Evolutionary conservation across 257 asterid genomes (phyloP), one percentile per base, ranked within the genome.

Genomic region (Solanum sejunctum): DNA sequence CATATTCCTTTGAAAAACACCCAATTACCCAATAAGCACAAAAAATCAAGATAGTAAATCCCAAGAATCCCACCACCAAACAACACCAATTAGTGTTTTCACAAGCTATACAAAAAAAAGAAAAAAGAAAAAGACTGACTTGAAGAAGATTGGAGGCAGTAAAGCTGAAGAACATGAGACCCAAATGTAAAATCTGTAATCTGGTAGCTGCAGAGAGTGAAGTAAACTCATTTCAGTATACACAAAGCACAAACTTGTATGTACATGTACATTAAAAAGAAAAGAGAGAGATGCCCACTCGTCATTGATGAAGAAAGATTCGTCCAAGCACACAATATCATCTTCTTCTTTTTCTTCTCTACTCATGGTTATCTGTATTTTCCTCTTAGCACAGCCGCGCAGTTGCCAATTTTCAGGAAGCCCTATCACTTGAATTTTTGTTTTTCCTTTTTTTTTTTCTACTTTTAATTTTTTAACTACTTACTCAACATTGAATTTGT

Each of bases 91-190:
- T 73, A 49, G 12, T 77, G 23, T 52, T 26, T 28, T 52, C 47
- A 52, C 49, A 78, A 49, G 16, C 49, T 52, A 51, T 18, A 51
- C 45, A 77, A 51, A 23, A 7, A 72, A 72, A 43, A 32, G n/a
- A 12, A 21, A 12, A 51, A 63, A 32, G 0, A 0, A 36, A 61
- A 45, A 52, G 78, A 89, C 95, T 87, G 80, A 95, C 98, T 95
- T 45, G 98, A 92, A 84, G 99, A 96, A 47, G 98, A 91, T 45
- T 95, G 95, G 83, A 95, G 98, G 87, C 97, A 92, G 63, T 93
- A 92, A 57, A 95, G 97, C 80, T 94, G 90, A 66, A 95, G 92
- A 89, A 91, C 91, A 63, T 94, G 93, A 57, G 95, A 87, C 75
- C 97, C 98, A 88, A 94, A 95, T 23, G 93, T 85, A 86, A 95